Conservation (phyloP, 805 yeast genomes). For the Kluyveromyces dobzhanskii region DNA sequence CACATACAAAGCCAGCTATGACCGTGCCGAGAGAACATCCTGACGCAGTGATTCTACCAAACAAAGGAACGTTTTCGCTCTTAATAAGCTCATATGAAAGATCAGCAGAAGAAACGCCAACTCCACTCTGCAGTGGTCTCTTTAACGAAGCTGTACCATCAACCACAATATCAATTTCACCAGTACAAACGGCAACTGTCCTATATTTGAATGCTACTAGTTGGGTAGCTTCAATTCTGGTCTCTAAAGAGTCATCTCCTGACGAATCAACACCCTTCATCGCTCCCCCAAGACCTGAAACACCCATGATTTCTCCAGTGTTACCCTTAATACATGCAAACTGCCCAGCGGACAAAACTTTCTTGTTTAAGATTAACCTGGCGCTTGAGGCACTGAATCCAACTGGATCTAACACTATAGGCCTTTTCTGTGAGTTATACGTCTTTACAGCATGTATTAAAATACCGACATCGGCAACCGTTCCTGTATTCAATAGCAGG, state of each 20-base stretch:
- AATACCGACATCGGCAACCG: conserved; percentile 42
- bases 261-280: conserved; percentile 73
- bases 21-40: conserved; percentile 79
- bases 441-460: conserved; percentile 45
- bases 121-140: conserved; percentile 13
- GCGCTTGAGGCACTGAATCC: conserved; percentile 76
- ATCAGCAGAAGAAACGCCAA: conserved; percentile 11
- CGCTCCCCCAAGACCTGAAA: conserved; percentile 39
- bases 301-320: conserved; percentile 62
- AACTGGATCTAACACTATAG: conserved; percentile 84
- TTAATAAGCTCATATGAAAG: conserved; percentile 29
- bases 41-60: conserved; percentile 69
- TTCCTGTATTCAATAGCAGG: conserved; percentile 69
- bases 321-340: conserved; percentile 75
- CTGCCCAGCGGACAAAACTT: conserved; percentile 48
- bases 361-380: conserved; percentile 41
- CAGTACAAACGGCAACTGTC: conserved; percentile 66
- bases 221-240: conserved; percentile 35
- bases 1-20: conserved; percentile 51
- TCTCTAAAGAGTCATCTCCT: conserved; percentile 14
- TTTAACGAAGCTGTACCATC: conserved; percentile 34
- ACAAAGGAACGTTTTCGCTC: conserved; percentile 50
- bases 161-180: conserved; percentile 43
- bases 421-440: conserved; percentile 49
- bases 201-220: conserved; percentile 42